Percentiles rank a stretch among this genome's conserved stretches.
These are phyloP conservation scores for Lablab purpureus DNA, from an alignment of 306 rosid species.

Conservation along the genomic window DNA sequence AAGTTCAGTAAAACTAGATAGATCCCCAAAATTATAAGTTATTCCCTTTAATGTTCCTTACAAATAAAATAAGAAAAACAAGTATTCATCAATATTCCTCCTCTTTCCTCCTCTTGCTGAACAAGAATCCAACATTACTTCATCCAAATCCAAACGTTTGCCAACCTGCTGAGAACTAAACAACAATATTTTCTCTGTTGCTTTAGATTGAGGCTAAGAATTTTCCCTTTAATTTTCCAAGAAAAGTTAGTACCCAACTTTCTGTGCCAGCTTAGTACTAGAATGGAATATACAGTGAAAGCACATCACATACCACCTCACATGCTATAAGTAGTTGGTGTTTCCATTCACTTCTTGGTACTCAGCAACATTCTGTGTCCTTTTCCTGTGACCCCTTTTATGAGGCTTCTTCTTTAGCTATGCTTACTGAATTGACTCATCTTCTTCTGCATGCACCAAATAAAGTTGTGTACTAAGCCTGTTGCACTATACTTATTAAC, in stretches of 20 bases:
- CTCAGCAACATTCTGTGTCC: constrained; percentile 51
- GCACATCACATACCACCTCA: constrained; percentile 14
- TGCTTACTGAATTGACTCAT: constrained; percentile 34
- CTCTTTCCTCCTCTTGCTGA: constrained; percentile 1
- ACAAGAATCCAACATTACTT: constrained; percentile 33
- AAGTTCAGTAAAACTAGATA: constrained; percentile 2
- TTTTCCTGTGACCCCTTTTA: constrained; percentile 38
- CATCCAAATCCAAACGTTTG: constrained; percentile 41
- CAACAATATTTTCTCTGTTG: constrained; percentile 48
- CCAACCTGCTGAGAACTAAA: constrained; percentile 41
- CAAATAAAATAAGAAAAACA: constrained; percentile 21
- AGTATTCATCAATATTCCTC: constrained; percentile 18
- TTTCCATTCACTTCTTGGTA: constrained; percentile 68
- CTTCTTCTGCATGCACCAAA: constrained; percentile 29
- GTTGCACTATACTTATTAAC: constrained; percentile 22
- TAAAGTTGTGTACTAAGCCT: constrained; percentile 45
- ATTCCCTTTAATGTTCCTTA: constrained; percentile 10
- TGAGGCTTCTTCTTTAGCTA: constrained; percentile 52
- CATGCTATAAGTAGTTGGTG: constrained; percentile 57
- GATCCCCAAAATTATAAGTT: constrained; percentile 21
- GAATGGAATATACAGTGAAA: constrained; percentile 39
- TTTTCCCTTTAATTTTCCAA: constrained; percentile 52
- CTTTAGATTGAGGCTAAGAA: constrained; percentile 77
- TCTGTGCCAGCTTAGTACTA: constrained; percentile 37
- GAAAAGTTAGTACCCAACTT: constrained; percentile 27